Percentiles rank a stretch among this genome's conserved stretches.
phyloP scores from a whole-genome alignment of 176 grass and related monocot genomes.

The Carex cristatella region DNA sequence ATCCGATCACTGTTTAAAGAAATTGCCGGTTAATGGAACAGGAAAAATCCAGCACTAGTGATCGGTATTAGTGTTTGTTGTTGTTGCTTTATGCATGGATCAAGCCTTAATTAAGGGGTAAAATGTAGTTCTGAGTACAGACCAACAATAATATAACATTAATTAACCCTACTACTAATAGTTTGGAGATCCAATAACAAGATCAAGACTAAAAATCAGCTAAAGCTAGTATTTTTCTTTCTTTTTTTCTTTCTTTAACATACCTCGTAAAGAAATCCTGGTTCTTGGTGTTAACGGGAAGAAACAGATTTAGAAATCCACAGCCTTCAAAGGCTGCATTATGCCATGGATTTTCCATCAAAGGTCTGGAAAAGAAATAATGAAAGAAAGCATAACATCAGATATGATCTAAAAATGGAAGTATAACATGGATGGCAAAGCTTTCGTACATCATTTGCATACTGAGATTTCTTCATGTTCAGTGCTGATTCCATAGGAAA shows the following conservation, averaged over 20 bases:
- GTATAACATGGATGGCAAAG: not conserved
- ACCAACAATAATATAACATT: not conserved
- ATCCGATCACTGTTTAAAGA: conserved; percentile 66
- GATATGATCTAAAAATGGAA: not conserved
- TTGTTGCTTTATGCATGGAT: not conserved
- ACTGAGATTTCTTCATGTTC: not conserved
- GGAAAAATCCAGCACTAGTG: not conserved
- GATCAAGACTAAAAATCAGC: not conserved
- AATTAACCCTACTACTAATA: not conserved
- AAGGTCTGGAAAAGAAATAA: conserved; percentile 39
- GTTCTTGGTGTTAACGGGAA: conserved; percentile 77
- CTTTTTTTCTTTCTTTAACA: conserved; percentile 7
- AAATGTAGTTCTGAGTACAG: conserved; percentile 1
- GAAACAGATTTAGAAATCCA: conserved; percentile 86
- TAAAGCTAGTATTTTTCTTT: conserved; percentile 3
- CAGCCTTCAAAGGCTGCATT: conserved; percentile 90
- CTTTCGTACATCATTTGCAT: not conserved
- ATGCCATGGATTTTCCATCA: conserved; percentile 97
- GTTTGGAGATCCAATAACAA: not conserved
- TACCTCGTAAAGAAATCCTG: conserved; percentile 74
- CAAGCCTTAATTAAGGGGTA: not conserved
- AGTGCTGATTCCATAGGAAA: not conserved
- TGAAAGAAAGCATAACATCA: conserved; percentile 18
- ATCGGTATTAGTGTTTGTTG: not conserved
- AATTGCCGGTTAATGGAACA: conserved; percentile 20